Evolutionary conservation across 768 basidiomycete species (phyloP).

Genomic region (Cystobasidium tubakii): DNA sequence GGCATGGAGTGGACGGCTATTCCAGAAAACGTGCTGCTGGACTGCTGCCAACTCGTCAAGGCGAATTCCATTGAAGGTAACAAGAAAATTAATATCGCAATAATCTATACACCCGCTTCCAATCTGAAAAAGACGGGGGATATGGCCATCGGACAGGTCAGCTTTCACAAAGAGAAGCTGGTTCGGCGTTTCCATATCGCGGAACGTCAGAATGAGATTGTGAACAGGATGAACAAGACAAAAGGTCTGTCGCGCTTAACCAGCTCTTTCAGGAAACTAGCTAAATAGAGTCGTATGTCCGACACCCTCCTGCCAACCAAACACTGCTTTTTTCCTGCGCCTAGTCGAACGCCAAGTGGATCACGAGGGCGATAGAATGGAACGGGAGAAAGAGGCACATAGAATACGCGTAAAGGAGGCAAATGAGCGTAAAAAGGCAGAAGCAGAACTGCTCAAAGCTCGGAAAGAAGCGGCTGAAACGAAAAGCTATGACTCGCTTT

Average conservation of each 20-base stretch:
- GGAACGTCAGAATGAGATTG: conserved; percentile 76
- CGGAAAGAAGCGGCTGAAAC: conserved; percentile 83
- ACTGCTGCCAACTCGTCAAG: conserved; percentile 92
- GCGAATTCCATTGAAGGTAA: conserved; percentile 92
- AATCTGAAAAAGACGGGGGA: conserved; percentile 98
- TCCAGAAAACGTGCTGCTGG: conserved; percentile 67
- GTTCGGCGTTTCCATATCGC: conserved; percentile 72
- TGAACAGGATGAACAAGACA: conserved; percentile 90
- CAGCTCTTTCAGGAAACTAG: not conserved
- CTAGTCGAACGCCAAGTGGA: conserved; percentile 56
- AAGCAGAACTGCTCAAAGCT: conserved; percentile 64
- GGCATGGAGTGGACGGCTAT: conserved; percentile 82
- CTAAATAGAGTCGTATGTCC: not conserved
- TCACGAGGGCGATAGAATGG: conserved; percentile 80
- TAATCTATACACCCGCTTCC: conserved; percentile 87
- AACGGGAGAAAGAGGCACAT: conserved; percentile 56
- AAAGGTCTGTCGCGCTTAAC: conserved; percentile 62
- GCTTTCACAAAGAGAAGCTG: conserved; percentile 83
- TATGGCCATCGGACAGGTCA: conserved; percentile 94
- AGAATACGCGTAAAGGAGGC: conserved; percentile 61
- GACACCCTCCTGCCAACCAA: not conserved
- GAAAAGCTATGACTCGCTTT: conserved; percentile 64
- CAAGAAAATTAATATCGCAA: conserved; percentile 85
- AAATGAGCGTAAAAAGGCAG: conserved; percentile 67
- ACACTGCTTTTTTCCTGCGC: not conserved